Conservation (phyloP, 1,284 basidiomycete species). For the Heterobasidion occidentale region DNA sequence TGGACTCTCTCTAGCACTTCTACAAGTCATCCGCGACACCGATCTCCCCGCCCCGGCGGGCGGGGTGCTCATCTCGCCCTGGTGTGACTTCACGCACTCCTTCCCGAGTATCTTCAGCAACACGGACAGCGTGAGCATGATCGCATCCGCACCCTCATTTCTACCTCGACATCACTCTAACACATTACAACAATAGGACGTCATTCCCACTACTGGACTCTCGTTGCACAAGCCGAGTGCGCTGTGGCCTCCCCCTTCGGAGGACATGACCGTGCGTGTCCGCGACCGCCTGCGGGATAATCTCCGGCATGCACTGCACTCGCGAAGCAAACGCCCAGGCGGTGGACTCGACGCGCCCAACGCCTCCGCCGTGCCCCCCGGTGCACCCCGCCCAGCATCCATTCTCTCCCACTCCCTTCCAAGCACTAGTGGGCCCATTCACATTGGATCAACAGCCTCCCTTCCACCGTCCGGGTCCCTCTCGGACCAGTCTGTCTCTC, state of each 20-base stretch:
- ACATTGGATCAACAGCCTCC: slow-evolving; percentile 37
- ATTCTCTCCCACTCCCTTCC: slow-evolving; percentile 8
- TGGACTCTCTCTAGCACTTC: slow-evolving; percentile 75
- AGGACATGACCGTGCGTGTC: slow-evolving; percentile 58
- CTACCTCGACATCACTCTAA: background rate
- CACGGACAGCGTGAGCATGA: slow-evolving; percentile 61
- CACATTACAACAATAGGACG: slow-evolving; percentile 40
- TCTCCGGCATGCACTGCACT: slow-evolving; percentile 50
- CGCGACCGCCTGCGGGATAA: slow-evolving; percentile 55
- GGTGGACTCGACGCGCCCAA: background rate
- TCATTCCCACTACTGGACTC: slow-evolving; percentile 63
- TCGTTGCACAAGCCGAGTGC: slow-evolving; percentile 80
- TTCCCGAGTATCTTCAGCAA: slow-evolving; percentile 88
- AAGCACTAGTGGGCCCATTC: slow-evolving; percentile 15
- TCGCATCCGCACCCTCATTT: background rate
- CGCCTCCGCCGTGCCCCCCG: too few relatives aligned
- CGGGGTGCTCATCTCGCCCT: slow-evolving; percentile 80
- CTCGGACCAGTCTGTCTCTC: slow-evolving; percentile 32
- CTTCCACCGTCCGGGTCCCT: slow-evolving; percentile 26
- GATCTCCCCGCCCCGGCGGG: slow-evolving; percentile 82
- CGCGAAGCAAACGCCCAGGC: background rate
- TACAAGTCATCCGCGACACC: slow-evolving; percentile 89
- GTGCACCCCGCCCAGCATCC: background rate
- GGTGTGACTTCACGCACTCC: slow-evolving; percentile 92
- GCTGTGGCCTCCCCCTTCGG: slow-evolving; percentile 87